Percentiles rank a stretch among this genome's conserved stretches.
phyloP scores from a whole-genome alignment of 495 filamentous ascomycete genomes.

The Penicillium bovifimosum region DNA sequence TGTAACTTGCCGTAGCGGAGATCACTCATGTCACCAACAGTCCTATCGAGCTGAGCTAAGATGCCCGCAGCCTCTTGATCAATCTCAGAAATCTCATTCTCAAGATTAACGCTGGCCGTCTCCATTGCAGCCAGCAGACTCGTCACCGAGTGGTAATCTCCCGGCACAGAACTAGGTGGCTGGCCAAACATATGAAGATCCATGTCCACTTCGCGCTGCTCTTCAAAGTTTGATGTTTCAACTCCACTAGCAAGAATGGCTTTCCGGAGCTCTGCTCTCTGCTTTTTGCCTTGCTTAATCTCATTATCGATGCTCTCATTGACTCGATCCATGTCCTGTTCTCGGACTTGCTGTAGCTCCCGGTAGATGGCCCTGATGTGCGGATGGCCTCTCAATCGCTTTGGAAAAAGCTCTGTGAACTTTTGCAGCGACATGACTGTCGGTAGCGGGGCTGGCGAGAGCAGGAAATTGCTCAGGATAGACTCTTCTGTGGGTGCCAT shows the following conservation, averaged over 20 bases:
- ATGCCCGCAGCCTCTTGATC: conserved; percentile 59
- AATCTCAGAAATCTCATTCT: conserved; percentile 57
- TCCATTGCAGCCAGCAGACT: conserved; percentile 66
- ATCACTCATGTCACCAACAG: conserved; percentile 70
- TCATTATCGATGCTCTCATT: conserved; percentile 63
- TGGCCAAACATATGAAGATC: conserved; percentile 68
- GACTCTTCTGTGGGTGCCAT: conserved; percentile 69
- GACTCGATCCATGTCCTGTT: conserved; percentile 61
- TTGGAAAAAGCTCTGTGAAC: conserved; percentile 74
- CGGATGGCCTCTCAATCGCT: conserved; percentile 59
- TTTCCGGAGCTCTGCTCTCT: conserved; percentile 56
- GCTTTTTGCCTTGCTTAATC: conserved; percentile 54
- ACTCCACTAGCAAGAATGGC: conserved; percentile 48
- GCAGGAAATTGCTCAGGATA: conserved; percentile 72
- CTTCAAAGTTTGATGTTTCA: conserved; percentile 48
- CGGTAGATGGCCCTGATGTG: conserved; percentile 72
- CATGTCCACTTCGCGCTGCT: conserved; percentile 65
- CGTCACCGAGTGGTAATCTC: conserved; percentile 52
- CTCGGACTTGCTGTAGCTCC: conserved; percentile 67
- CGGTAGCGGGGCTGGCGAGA: conserved; percentile 66
- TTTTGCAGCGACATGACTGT: conserved; percentile 65
- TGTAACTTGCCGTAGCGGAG: conserved; percentile 73
- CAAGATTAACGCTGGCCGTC: conserved; percentile 56
- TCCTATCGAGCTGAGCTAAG: conserved; percentile 54
- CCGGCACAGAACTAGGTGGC: conserved; percentile 31